A percentile compares a stretch with the other conserved stretches of the same genome.
phyloP scores from a whole-genome alignment of 225 moss, liverwort and hornwort species.

The Pseudoscleropodium purum region DNA sequence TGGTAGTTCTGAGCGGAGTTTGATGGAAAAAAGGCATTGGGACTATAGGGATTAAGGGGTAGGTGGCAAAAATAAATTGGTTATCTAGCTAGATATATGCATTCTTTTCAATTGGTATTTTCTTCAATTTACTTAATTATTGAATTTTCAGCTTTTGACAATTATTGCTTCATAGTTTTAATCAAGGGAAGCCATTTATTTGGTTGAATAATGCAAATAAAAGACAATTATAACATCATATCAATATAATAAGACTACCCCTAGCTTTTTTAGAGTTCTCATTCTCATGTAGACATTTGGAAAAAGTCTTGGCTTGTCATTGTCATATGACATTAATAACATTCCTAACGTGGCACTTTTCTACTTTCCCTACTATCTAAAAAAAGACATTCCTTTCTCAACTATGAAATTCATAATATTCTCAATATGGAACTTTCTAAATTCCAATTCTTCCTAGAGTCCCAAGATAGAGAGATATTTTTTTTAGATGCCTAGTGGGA shows the following conservation, averaged over 20 bases:
- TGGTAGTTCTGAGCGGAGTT: background rate
- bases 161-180: background rate
- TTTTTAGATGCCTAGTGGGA: rapidly evolving
- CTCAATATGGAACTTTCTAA: background rate
- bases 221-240: background rate
- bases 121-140: background rate
- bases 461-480: rapidly evolving
- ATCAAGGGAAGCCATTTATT: background rate
- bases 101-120: background rate
- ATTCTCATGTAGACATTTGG: rapidly evolving
- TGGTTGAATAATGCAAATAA: background rate
- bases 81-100: background rate
- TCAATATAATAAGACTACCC: rapidly evolving
- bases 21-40: background rate
- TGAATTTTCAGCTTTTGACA: background rate
- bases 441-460: rapidly evolving
- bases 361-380: rapidly evolving
- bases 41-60: background rate
- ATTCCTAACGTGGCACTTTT: background rate
- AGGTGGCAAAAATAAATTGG: background rate
- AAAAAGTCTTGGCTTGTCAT: background rate
- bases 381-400: background rate
- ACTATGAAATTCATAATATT: no score
- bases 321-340: background rate
- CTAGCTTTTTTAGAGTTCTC: background rate